A percentile compares a stretch with the other conserved stretches of the same genome.
These are phyloP conservation scores for Fraxinus cuspidata DNA, from an alignment of 257 asterid genomes.

Conservation along the genomic window DNA sequence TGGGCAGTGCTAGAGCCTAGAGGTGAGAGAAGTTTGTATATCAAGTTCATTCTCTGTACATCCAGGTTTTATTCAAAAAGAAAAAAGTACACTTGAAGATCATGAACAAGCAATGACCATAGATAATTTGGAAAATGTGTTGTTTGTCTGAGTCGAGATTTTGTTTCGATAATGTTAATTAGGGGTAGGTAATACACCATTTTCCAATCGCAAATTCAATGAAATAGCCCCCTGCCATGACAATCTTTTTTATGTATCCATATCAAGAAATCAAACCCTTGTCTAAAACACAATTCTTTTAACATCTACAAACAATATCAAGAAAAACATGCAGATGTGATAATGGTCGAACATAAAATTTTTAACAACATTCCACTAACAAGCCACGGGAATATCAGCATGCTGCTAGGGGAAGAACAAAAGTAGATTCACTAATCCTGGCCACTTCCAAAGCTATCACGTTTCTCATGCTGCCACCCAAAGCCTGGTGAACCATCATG, in stretches of 20 bases:
- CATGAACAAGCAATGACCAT: neutral
- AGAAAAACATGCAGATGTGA: neutral
- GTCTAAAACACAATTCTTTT: slow-evolving; percentile 1
- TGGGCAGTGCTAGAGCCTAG: slow-evolving; percentile 4
- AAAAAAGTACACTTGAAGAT: neutral
- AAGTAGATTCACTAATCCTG: slow-evolving; percentile 43
- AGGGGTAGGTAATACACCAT: too few relatives aligned
- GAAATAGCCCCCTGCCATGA: neutral
- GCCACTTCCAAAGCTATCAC: slow-evolving; percentile 47
- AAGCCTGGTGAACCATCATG: slow-evolving; percentile 74
- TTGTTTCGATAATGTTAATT: too few relatives aligned
- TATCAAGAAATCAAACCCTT: neutral
- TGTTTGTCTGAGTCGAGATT: neutral
- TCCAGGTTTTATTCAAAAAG: neutral
- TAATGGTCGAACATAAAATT: neutral
- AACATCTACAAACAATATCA: neutral
- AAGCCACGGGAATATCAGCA: slow-evolving; percentile 7
- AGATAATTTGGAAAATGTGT: neutral
- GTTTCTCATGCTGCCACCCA: slow-evolving; percentile 64
- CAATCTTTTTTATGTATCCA: neutral
- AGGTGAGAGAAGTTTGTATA: slow-evolving; percentile 17
- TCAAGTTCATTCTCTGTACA: neutral
- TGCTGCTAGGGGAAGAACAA: neutral
- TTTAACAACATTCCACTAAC: neutral
- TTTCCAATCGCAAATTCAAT: too few relatives aligned